Percentiles rank a stretch among this genome's conserved stretches.
Evolutionary conservation across 2,329 filamentous ascomycete species (phyloP).

Genomic region (Aspergillus texensis): DNA sequence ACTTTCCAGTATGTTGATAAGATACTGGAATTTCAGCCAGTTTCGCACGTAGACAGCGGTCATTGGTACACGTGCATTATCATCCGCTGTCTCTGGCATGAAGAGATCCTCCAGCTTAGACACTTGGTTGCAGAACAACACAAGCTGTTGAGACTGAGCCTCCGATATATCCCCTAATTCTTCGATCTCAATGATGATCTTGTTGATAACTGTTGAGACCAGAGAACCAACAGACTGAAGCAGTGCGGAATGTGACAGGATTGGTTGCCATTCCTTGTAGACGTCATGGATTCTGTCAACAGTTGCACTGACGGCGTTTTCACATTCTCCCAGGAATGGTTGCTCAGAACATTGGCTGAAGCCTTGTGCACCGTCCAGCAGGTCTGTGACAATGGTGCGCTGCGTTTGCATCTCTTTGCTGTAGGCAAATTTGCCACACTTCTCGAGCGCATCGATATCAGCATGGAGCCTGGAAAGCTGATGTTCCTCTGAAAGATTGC

Average conservation of each 20-base stretch:
- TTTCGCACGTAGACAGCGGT: slow-evolving; percentile 64
- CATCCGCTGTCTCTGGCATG: slow-evolving; percentile 44
- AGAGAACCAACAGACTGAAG: slow-evolving; percentile 65
- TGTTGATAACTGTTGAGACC: slow-evolving; percentile 58
- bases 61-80: slow-evolving; percentile 49
- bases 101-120: slow-evolving; percentile 61
- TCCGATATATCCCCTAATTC: slow-evolving; percentile 67
- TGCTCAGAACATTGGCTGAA: slow-evolving; percentile 62
- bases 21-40: slow-evolving; percentile 68
- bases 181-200: slow-evolving; percentile 64
- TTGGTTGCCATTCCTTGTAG: slow-evolving; percentile 58
- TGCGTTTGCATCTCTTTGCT: slow-evolving; percentile 67
- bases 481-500: slow-evolving; percentile 50
- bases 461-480: slow-evolving; percentile 53
- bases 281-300: slow-evolving; percentile 61
- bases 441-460: slow-evolving; percentile 59
- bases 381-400: slow-evolving; percentile 62
- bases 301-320: slow-evolving; percentile 60
- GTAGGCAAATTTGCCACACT: slow-evolving; percentile 63
- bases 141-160: slow-evolving; percentile 62
- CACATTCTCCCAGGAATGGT: slow-evolving; percentile 62
- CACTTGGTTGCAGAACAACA: slow-evolving; percentile 58
- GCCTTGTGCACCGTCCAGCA: slow-evolving; percentile 65
- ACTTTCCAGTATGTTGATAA: slow-evolving; percentile 65
- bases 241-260: slow-evolving; percentile 62